phyloP scores from a whole-genome alignment of 2,329 filamentous ascomycete species.

The Fusarium torreyae region DNA sequence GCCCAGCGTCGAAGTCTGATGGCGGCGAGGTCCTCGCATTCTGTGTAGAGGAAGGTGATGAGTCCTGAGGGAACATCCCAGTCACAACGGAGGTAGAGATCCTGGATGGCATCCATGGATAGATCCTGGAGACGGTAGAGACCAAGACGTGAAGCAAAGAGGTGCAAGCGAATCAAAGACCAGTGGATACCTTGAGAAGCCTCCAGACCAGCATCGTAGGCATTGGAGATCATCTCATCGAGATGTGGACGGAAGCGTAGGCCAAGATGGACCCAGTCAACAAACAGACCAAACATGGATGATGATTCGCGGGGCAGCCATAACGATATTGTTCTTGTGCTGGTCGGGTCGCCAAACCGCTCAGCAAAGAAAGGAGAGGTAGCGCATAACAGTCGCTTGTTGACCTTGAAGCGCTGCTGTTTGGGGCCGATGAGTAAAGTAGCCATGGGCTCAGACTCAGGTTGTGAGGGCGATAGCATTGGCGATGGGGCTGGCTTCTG shows the following conservation, averaged over 20 bases:
- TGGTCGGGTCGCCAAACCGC: constrained; percentile 57
- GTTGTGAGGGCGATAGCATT: constrained; percentile 39
- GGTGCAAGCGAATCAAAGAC: constrained; percentile 69
- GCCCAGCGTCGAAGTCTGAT: constrained; percentile 71
- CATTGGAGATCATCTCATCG: constrained; percentile 57
- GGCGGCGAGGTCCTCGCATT: constrained; percentile 65
- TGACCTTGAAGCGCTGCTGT: constrained; percentile 59
- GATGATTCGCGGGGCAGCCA: constrained; percentile 64
- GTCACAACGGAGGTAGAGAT: constrained; percentile 71
- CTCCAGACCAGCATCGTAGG: constrained; percentile 50
- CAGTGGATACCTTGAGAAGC: constrained; percentile 64
- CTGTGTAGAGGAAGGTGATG: constrained; percentile 67
- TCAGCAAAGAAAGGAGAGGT: constrained; percentile 65
- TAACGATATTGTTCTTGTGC: constrained; percentile 52
- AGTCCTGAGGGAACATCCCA: constrained; percentile 70
- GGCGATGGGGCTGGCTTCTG: constrained; percentile 46
- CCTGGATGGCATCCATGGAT: constrained; percentile 72
- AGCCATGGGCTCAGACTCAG: constrained; percentile 47
- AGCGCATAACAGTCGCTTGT: constrained; percentile 63
- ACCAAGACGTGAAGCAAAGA: constrained; percentile 69
- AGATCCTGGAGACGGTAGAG: constrained; percentile 68
- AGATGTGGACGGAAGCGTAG: constrained; percentile 61
- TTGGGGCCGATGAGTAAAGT: constrained; percentile 62
- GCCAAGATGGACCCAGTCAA: constrained; percentile 66
- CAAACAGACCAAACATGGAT: constrained; percentile 68